Evolutionary conservation across 805 yeast species (phyloP), one percentile per base, ranked within the genome.

Genomic region (Wickerhamiella australiensis): DNA sequence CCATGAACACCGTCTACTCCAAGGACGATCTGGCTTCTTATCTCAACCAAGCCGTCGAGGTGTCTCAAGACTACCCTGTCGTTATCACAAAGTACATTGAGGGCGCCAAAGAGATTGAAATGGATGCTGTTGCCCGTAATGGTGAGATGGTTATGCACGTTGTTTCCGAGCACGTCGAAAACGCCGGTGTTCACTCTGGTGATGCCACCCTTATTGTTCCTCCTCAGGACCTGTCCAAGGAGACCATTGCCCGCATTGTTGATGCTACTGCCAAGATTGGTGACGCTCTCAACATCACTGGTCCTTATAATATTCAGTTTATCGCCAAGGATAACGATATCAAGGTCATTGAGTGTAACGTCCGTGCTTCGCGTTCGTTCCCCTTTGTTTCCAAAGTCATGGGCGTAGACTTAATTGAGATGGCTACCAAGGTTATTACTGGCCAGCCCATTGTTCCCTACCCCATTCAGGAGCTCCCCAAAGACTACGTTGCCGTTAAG

Each of bases 131-230:
- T 62, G 97, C 98, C 38, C 78, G 77, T 65, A 85, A 90, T 62
- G 98, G 98, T 68, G 79, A 87, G 67, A 74, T 90, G 70, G 77
- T 92, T 59, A 85, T 90, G 87, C 97, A 90, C 66, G 97, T 87
- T 64, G 96, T 90, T 52, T 86, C 96, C 50, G 97, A 92, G 70
- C 98, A 90, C 66, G 96, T 92, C 57, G 98, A 90, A 72, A 90
- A 90, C 64, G 98, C 98, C 23, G 98, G 98, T 77, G 96, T 90
- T 41, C 98, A 90, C 69, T 90, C 97, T 47, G 98, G 98, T 75
- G 98, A 90, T 69, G 98, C 98, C 54, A 92, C 97, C 44, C 72
- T 90, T 62, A 84, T 90, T 66, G 94, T 90, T 52, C 98, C 98
- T 50, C 96, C 96, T 47, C 96, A 90, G 71, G 94, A 85, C 64